Evolutionary conservation across 1,284 basidiomycete genomes (phyloP), one percentile per base, ranked within the genome.

Genomic region (Sanghuangporus weigelae): DNA sequence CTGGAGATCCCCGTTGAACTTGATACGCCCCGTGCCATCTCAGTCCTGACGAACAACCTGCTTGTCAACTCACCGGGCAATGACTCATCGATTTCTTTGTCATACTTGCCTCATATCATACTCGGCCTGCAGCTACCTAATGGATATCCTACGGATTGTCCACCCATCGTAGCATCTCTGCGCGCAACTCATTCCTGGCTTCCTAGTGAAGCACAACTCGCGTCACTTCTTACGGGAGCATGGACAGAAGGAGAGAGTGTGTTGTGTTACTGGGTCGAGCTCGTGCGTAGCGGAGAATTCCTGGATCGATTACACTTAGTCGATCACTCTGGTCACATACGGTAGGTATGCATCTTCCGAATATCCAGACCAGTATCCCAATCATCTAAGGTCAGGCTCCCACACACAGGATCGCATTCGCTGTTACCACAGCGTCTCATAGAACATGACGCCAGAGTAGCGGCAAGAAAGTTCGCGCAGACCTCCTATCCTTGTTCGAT

Each of bases 261-360:
- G 3, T 75, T 92, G 2, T 91, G 86, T 69, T 77, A 74, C 46
- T 90, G 89, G 87, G 78, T 90, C 46, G 89, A 91, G 71, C 84
- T 79, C 72, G 78, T 92, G 59, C 81, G 84, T 21, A 83, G 78
- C 23, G 89, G 85, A 10, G 81, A 85, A 23, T 87, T 87, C 69
- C 71, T 90, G 31, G 70, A 78, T 3, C 68, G 71, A 40, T 61
- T 81, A 7, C 73, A 70, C 16, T 65, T 84, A 46, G 57, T 70
- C 12, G 71, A 72, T 1, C 60, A 51, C 26, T 67, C 69, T 23
- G 70, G 75, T 66, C 67, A 67, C 48, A 77, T 88, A 65, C 72
- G 75, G 85, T 86, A 72, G 67, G 81, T 75, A 44, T 54, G 19
- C 40, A 12, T 63, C 50, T 53, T 40, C 23, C 66, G 57, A 56